Evolutionary conservation across 805 yeast genomes (phyloP), one percentile per base, ranked within the genome.

Genomic region (baker's yeast (Saccharomyces cerevisiae)): DNA sequence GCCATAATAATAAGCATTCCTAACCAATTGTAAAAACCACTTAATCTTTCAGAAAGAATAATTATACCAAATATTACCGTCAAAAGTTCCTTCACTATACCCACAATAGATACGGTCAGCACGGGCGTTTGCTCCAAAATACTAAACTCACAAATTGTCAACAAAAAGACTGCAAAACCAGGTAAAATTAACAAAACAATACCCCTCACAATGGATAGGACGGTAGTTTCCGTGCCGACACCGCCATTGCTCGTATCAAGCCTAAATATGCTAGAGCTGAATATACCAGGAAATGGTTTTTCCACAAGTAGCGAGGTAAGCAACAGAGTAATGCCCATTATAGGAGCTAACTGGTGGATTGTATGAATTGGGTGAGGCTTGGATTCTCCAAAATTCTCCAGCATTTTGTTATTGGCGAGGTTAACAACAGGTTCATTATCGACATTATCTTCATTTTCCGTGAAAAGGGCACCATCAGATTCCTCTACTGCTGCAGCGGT

Each of bases 81-180:
- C 49, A 91, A 73, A 14, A 94, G 75, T 68, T 94, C 99, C 67
- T 94, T 94, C 68, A 92, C 87, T 17, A 94, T 87, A 1, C 99
- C 99, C 0, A 95, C 96, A 47, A 94, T 81, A 5, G 95, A 84
- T 30, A 94, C 72, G 0, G 99, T 91, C 48, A 91, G 76, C 13
- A 94, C 89, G 53, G 89, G 87, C 0, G 97, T 87, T 47, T 84
- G 81, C 53, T 87, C 85, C 51, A 94, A 76, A 6, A 94, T 80
- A 54, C 87, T 83, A 71, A 88, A 91, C 69, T 92, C 99, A 61
- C 88, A 82, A 2, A 89, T 71, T 0, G 97, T 92, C 92, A 94
- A 86, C 66, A 87, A 79, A 65, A 91, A 91, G 1, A 96, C 98
- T 43, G 88, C 71, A 2, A 87, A 57, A 0, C 98, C 98, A 0